Evolutionary conservation across 2,329 filamentous ascomycete genomes (phyloP).

Genomic region (Pseudogymnoascus sp.): DNA sequence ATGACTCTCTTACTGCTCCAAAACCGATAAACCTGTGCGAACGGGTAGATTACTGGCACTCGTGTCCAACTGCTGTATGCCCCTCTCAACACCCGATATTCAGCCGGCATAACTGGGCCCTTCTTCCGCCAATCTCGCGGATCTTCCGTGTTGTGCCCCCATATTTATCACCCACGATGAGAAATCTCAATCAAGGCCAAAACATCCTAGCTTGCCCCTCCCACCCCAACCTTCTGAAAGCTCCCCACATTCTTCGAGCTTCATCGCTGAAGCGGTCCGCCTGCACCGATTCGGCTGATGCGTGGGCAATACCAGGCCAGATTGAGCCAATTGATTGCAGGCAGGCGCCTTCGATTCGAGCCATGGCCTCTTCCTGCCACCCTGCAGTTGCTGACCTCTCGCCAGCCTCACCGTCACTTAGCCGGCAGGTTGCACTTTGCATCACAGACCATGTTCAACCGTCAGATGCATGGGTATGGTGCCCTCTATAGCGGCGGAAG

Average conservation of each 20-base stretch:
- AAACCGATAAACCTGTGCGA: neutral
- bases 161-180: neutral
- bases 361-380: neutral
- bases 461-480: conserved; percentile 5
- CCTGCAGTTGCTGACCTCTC: conserved; percentile 1
- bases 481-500: conserved; percentile 4
- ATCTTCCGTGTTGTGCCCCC: neutral
- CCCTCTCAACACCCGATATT: conserved; percentile 1
- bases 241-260: neutral
- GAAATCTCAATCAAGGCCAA: conserved; percentile 6
- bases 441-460: conserved; percentile 5
- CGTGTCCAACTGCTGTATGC: neutral
- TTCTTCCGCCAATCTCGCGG: neutral
- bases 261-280: conserved; percentile 5
- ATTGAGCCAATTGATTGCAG: conserved; percentile 7
- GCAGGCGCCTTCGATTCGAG: neutral
- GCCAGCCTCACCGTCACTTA: conserved; percentile 7
- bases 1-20: neutral
- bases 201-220: conserved; percentile 2
- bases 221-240: neutral
- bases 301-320: neutral
- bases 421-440: conserved; percentile 4
- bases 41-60: neutral
- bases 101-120: neutral
- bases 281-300: conserved; percentile 7